Evolutionary conservation across 176 grass and related monocot genomes (phyloP), one percentile per base, ranked within the genome.

Genomic region (Saccharum spontaneum): DNA sequence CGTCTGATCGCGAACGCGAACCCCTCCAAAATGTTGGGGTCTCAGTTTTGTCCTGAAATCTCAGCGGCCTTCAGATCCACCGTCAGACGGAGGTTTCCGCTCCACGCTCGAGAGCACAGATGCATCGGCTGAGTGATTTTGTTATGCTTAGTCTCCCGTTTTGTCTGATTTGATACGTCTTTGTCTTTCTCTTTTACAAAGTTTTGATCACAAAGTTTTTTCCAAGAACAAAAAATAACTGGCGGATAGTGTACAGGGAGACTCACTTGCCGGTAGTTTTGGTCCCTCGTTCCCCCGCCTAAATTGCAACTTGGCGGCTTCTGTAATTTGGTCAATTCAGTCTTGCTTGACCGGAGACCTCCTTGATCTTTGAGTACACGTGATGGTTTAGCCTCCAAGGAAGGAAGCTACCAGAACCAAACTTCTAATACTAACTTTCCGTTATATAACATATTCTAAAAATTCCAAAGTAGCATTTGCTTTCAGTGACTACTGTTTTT

Each of bases 351-450:
- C 61, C 57, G 8, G 54, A 24, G 8, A 55, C 10, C 50, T 43
- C 52, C n/a, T 17, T 50, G 49, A 23, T 68, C 30, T 16, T 63
- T 79, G n/a, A 46, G 50, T 46, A 8, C 82, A 71, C 75, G 44
- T 88, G 69, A 75, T 77, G 57, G 9, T 60, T 22, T 59, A 33
- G 43, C 30, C 33, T 4, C 10, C 10, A 28, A 28, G 28, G 28
- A 77, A 66, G 34, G 78, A 78, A 90, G 67, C 31, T 80, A 73
- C 48, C 60, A 73, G 60, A 75, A 31, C 81, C 44, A 40, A 74
- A 74, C 23, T 81, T 85, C 30, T 80, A 59, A 54, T 82, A 54
- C 17, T 13, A 63, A 43, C 72, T 10, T 24, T 22, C 14, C 23
- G 17, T 49, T 37, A 43, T 39, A 54, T 34, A 34, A 34, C 34